A percentile compares a stretch with the other conserved stretches of the same genome.
Evolutionary conservation across 305 asterid genomes (phyloP).

Genomic region (Plantago rigida): DNA sequence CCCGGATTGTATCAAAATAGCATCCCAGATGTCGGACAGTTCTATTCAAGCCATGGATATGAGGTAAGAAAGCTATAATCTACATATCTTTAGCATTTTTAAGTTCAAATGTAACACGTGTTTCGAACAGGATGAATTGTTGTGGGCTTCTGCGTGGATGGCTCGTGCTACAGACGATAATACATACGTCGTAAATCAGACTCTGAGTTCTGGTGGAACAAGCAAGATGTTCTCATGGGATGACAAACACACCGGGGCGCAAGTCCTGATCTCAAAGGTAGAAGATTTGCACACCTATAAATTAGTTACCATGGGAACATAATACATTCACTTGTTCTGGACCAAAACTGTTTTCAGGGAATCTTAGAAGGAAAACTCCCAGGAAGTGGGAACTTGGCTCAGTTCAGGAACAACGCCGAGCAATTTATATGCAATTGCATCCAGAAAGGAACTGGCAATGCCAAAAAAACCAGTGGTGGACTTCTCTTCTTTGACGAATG

Average conservation of each 20-base stretch:
- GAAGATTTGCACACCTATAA: too few relatives aligned
- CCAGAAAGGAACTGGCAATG: conserved; percentile 36
- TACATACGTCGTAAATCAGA: conserved; percentile 24
- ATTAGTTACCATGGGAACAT: too few relatives aligned
- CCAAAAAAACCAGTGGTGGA: conserved; percentile 29
- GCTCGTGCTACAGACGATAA: conserved; percentile 39
- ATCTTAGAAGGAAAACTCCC: conserved; percentile 26
- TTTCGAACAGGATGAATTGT: conserved; percentile 45
- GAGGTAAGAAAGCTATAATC: conserved; percentile 28
- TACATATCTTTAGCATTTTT: too few relatives aligned
- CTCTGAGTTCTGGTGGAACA: conserved; percentile 35
- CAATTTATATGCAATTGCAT: conserved; percentile 49
- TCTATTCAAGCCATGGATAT: conserved; percentile 53
- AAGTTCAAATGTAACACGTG: not conserved
- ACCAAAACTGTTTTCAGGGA: conserved; percentile 27
- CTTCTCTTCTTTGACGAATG: conserved; percentile 39
- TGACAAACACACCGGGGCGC: conserved; percentile 54
- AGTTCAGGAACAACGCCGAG: conserved; percentile 33
- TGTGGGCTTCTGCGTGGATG: conserved; percentile 84
- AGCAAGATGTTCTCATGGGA: conserved; percentile 62
- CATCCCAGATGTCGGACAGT: conserved; percentile 41
- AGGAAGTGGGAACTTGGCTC: conserved; percentile 19
- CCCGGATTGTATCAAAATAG: conserved; percentile 45
- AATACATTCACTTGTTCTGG: too few relatives aligned
- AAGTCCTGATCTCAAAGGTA: conserved; percentile 57